phyloP scores from a whole-genome alignment of 2,329 filamentous ascomycete species.

The Trichothecium sympodiale region DNA sequence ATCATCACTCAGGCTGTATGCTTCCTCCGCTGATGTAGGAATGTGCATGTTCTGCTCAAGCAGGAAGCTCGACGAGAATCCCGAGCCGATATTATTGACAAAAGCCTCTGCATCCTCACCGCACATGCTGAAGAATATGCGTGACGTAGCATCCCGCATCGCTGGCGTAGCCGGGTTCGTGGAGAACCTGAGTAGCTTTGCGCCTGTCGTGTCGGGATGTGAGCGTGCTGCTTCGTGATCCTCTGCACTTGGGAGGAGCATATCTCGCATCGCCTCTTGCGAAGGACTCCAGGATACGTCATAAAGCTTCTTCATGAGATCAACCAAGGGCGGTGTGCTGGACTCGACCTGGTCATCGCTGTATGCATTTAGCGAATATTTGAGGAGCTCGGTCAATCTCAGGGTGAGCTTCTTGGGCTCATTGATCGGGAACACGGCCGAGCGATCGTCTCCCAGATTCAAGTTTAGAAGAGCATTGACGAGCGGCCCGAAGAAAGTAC shows the following conservation, averaged over 20 bases:
- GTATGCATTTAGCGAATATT: constrained; percentile 4
- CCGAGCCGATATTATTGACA: constrained; percentile 87
- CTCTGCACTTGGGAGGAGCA: constrained; percentile 62
- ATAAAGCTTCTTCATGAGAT: constrained; percentile 2
- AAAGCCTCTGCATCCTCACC: constrained; percentile 71
- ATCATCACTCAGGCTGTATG: neutral
- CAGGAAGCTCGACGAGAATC: constrained; percentile 86
- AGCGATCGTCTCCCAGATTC: constrained; percentile 46
- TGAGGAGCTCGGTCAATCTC: constrained; percentile 20
- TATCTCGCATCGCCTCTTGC: neutral
- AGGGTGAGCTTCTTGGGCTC: constrained; percentile 49
- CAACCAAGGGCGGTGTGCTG: constrained; percentile 5
- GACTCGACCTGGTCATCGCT: constrained; percentile 4
- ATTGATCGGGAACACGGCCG: constrained; percentile 55
- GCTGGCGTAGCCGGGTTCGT: constrained; percentile 61
- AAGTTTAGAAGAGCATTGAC: constrained; percentile 77
- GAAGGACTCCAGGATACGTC: constrained; percentile 5
- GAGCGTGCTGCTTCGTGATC: constrained; percentile 73
- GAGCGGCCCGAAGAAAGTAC: constrained; percentile 58
- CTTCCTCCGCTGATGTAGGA: neutral
- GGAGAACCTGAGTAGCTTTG: constrained; percentile 66
- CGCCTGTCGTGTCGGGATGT: constrained; percentile 59
- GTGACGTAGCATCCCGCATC: constrained; percentile 64
- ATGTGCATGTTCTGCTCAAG: constrained; percentile 15
- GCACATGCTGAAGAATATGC: constrained; percentile 75